Conservation (phyloP, 805 yeast species). For the Hanseniaspora meyeri region DNA sequence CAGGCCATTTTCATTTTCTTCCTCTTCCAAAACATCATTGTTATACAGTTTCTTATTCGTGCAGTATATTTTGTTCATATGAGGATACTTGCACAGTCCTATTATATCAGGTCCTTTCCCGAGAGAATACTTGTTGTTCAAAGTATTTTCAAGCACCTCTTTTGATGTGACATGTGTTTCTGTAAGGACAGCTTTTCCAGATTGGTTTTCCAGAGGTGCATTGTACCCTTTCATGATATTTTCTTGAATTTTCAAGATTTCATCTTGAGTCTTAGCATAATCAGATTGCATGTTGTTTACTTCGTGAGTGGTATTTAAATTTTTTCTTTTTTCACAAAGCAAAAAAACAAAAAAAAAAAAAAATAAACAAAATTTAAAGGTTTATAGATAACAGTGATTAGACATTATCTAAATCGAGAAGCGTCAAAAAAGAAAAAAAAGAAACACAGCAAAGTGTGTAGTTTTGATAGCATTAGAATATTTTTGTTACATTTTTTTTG, state of each 20-base stretch:
- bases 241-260: slow-evolving; percentile 26
- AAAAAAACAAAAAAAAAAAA: background rate
- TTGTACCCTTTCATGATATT: slow-evolving; percentile 22
- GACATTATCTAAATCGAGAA: too few species aligned
- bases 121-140: background rate
- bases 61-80: background rate
- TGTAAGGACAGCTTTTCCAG: background rate
- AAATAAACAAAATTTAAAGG: too few species aligned
- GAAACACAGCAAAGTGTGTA: too few species aligned
- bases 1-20: background rate
- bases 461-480: too few species aligned
- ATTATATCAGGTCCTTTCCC: background rate
- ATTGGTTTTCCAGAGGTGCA: slow-evolving; percentile 15
- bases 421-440: too few species aligned
- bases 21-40: background rate
- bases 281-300: background rate
- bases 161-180: background rate
- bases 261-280: slow-evolving; percentile 24
- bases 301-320: too few species aligned
- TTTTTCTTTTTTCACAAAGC: background rate
- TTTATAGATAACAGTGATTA: too few species aligned
- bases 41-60: slow-evolving; percentile 4
- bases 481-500: too few species aligned
- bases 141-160: background rate
- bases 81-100: slow-evolving; percentile 6